A percentile compares a stretch with the other conserved stretches of the same genome.
Evolutionary conservation across 73 alveolate species (phyloP).

Genomic region (Paramecium sexaurelia): DNA sequence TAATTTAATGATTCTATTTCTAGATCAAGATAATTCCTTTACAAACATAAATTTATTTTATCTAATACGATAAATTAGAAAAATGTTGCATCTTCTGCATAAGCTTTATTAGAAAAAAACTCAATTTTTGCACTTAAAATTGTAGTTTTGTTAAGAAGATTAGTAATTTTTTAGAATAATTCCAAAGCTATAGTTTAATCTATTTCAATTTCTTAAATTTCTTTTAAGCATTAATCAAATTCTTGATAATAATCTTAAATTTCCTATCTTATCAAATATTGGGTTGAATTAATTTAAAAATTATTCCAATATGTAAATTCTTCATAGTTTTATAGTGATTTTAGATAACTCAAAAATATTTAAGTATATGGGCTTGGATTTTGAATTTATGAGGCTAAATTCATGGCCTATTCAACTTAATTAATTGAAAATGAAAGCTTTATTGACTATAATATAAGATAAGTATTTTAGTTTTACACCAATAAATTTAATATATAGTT

Average conservation of each 20-base stretch:
- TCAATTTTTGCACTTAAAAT: neutral
- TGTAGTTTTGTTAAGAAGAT: neutral
- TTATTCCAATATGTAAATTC: neutral
- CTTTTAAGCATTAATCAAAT: neutral
- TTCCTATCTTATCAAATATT: constrained; percentile 14
- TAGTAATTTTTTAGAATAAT: neutral
- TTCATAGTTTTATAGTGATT: neutral
- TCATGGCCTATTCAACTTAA: neutral
- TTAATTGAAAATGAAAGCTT: neutral
- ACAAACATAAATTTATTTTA: neutral
- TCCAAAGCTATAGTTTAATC: neutral
- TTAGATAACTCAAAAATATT: neutral
- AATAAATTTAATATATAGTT: neutral
- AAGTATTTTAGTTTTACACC: neutral
- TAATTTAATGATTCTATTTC: neutral
- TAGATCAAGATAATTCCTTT: neutral
- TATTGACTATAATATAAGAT: neutral
- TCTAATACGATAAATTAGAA: neutral
- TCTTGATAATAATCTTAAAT: neutral
- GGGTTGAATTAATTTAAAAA: constrained; percentile 11
- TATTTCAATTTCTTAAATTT: neutral
- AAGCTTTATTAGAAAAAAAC: neutral
- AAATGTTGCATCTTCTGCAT: constrained; percentile 50
- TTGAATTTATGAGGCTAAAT: neutral
- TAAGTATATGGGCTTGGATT: neutral